Percentiles rank a stretch among this genome's conserved stretches.
Evolutionary conservation across 176 grass and related monocot species (phyloP).

Genomic region (Ensete ventricosum): DNA sequence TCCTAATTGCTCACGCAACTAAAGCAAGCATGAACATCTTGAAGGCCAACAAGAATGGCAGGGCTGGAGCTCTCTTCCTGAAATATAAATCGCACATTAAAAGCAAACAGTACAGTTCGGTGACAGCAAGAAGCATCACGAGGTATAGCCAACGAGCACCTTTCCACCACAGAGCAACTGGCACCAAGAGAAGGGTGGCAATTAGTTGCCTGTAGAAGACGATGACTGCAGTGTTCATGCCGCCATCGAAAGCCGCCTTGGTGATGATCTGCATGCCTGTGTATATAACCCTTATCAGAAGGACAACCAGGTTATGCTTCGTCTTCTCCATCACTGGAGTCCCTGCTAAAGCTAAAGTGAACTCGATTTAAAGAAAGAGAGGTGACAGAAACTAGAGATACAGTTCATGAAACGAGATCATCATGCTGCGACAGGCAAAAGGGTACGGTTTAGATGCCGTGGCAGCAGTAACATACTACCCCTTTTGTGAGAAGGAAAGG

Average conservation of each 20-base stretch:
- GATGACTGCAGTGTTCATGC: conserved; percentile 58
- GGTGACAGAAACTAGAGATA: too few species aligned
- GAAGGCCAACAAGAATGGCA: conserved; percentile 34
- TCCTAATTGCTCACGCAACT: conserved; percentile 36
- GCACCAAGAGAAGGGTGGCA: conserved; percentile 43
- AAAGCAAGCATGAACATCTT: conserved; percentile 61
- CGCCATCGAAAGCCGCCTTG: conserved; percentile 47
- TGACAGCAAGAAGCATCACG: not conserved
- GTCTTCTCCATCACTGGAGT: conserved; percentile 15
- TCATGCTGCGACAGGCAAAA: too few species aligned
- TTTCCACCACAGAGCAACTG: conserved; percentile 37
- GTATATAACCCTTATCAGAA: conserved; percentile 60
- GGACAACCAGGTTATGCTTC: conserved; percentile 28
- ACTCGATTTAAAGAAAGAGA: too few species aligned
- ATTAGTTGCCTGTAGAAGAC: conserved; percentile 63
- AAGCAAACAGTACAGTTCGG: too few species aligned
- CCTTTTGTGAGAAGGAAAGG: too few species aligned
- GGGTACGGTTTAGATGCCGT: too few species aligned
- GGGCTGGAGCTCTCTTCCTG: conserved; percentile 50
- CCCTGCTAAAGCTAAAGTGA: too few species aligned
- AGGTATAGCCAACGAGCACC: conserved; percentile 16
- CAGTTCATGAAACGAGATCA: too few species aligned
- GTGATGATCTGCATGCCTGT: conserved; percentile 49
- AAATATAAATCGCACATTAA: not conserved
- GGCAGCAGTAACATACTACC: too few species aligned